phyloP scores from a whole-genome alignment of 2,329 filamentous ascomycete genomes.

The Beauveria brongniartii region DNA sequence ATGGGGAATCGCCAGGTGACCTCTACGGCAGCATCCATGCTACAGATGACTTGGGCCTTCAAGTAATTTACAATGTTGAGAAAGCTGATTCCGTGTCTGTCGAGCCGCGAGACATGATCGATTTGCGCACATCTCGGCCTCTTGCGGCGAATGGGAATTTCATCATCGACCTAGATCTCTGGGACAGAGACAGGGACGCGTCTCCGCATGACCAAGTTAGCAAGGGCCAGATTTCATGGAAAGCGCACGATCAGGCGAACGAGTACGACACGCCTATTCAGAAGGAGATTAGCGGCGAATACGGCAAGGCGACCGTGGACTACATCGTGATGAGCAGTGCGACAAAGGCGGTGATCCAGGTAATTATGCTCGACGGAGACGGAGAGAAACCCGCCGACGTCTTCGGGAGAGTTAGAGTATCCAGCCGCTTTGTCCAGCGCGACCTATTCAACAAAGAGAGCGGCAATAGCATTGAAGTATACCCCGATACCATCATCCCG shows the following conservation, averaged over 20 bases:
- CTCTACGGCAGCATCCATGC: conserved; percentile 5
- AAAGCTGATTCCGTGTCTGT: neutral
- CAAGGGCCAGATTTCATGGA: neutral
- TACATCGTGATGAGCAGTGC: conserved; percentile 7
- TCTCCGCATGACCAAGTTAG: neutral
- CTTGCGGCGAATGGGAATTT: neutral
- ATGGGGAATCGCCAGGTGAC: conserved; percentile 8
- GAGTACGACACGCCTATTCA: neutral
- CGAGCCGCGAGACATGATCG: neutral
- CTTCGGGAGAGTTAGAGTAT: neutral
- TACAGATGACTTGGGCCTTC: neutral
- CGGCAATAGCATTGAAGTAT: neutral
- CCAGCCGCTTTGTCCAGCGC: neutral
- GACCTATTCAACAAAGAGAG: neutral
- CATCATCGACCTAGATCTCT: neutral
- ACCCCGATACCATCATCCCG: neutral
- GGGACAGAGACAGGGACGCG: neutral
- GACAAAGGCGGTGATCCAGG: neutral
- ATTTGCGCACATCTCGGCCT: neutral
- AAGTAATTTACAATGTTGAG: neutral
- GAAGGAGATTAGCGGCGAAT: neutral
- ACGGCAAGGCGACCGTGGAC: conserved; percentile 6
- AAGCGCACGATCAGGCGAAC: neutral
- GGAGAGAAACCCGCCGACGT: conserved; percentile 8
- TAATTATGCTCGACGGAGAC: conserved; percentile 11